Base-by-base conservation (phyloP, 169 alveolate species). In the Cyclospora cayetanensis region DNA sequence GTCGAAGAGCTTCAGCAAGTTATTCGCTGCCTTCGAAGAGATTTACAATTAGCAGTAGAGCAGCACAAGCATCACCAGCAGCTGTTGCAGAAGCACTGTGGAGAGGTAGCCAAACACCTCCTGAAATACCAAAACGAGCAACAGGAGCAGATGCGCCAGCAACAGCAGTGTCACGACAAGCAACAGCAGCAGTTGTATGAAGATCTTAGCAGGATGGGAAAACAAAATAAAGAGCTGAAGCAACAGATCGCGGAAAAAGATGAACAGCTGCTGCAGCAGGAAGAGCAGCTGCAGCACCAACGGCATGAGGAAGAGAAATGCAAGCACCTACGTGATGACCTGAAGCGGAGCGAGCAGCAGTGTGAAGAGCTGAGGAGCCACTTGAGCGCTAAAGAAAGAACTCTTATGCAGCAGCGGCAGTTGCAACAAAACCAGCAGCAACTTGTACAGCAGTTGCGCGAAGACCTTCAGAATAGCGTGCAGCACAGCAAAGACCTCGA, bases 341-440 rank as follows among this genome's bases (percentile, higher is more conserved):
- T 22, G 4, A 12, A 1, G 2, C 9, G 11, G 4, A 12, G 11
- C 18, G 29, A 50, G 22, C 63, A 18, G 63, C 63, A 18, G 63
- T n/a, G 0, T 18, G 12, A n/a, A 18, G 22, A 18, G 27, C 63
- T 18, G 2, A 18, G 22, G 63, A 18, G 63, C 22, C 27, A 50
- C n/a, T n/a, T n/a, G n/a, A n/a, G n/a, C n/a, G n/a, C n/a, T n/a
- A n/a, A n/a, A n/a, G n/a, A n/a, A n/a, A n/a, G n/a, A n/a, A n/a
- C n/a, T n/a, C 63, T 50, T 18, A 50, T 50, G 53, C 83, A 70
- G 53, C 83, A 70, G 83, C 83, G 39, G 53, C 53, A 34, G 55
- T 39, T 18, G 27, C 83, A 70, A 20, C 83, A 70, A 12, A 25
- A 27, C 11, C 35, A n/a, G 35, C 35, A n/a, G 29, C 76, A n/a